Percentiles rank a stretch among this genome's conserved stretches.
phyloP scores from a whole-genome alignment of 208 protist genomes.

The Trypanosoma caninum region DNA sequence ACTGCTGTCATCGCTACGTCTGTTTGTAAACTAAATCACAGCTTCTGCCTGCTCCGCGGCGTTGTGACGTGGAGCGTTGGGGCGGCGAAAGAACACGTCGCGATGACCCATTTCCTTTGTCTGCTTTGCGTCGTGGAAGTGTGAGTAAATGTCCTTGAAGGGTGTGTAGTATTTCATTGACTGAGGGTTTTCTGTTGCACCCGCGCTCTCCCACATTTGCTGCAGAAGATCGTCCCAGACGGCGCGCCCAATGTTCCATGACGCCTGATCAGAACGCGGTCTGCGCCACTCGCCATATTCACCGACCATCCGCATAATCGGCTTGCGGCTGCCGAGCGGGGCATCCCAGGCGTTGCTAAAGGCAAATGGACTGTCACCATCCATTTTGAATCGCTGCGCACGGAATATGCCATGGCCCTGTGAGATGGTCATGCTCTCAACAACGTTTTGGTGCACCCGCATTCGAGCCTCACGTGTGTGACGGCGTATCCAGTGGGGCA shows the following conservation, averaged over 20 bases:
- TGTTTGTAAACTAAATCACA: too few relatives aligned
- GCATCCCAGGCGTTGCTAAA: conserved; percentile 90
- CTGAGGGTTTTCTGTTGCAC: conserved; percentile 82
- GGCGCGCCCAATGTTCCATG: conserved; percentile 76
- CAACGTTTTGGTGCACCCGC: conserved; percentile 86
- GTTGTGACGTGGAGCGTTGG: conserved; percentile 83
- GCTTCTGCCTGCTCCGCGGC: conserved; percentile 43
- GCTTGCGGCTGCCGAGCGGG: conserved; percentile 76
- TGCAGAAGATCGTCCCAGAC: conserved; percentile 88
- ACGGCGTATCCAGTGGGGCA: conserved; percentile 82
- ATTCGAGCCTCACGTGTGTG: conserved; percentile 86
- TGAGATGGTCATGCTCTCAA: conserved; percentile 87
- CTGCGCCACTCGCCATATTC: conserved; percentile 91
- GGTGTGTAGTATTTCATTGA: conserved; percentile 93
- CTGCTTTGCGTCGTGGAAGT: conserved; percentile 81
- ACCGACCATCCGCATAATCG: conserved; percentile 86
- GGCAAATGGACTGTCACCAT: conserved; percentile 77
- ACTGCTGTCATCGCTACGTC: too few relatives aligned
- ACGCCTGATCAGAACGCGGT: conserved; percentile 67
- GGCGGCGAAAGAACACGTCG: conserved; percentile 85
- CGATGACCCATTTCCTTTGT: conserved; percentile 84
- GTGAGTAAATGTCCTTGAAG: conserved; percentile 74
- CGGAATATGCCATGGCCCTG: conserved; percentile 88
- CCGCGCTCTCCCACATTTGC: conserved; percentile 81
- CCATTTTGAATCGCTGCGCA: conserved; percentile 90